Conservation (phyloP, 164 flowering plant species). For the Taxillus chinensis region DNA sequence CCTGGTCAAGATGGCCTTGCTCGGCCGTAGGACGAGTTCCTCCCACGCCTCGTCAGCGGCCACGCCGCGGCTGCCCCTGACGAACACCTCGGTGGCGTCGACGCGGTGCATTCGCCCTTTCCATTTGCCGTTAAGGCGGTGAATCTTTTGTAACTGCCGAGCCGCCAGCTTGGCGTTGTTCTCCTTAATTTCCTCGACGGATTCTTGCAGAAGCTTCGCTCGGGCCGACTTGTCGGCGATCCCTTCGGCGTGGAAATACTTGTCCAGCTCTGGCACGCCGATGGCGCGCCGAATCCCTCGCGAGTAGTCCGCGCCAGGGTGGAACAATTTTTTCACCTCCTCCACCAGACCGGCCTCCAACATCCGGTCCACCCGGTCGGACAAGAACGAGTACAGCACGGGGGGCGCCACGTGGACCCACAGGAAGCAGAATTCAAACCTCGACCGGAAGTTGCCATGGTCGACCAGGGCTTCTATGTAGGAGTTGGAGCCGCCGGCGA, state of each 20-base stretch:
- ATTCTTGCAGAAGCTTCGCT: conserved; percentile 15
- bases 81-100: conserved; percentile 40
- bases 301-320: conserved; percentile 30
- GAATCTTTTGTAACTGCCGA: conserved; percentile 36
- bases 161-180: conserved; percentile 31
- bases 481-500: conserved; percentile 88
- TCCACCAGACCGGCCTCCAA: conserved; percentile 34
- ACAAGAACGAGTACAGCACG: conserved; percentile 30
- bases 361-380: conserved; percentile 45
- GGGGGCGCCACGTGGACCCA: conserved; percentile 46
- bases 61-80: conserved; percentile 12
- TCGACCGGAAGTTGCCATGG: conserved; percentile 25
- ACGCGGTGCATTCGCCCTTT: conserved; percentile 25
- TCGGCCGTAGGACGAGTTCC: conserved; percentile 23
- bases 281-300: conserved; percentile 43
- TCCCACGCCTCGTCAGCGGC: conserved; percentile 38
- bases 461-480: conserved; percentile 53
- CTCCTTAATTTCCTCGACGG: conserved; percentile 28
- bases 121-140: conserved; percentile 13
- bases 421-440: conserved; percentile 54
- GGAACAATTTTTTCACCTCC: conserved; percentile 33
- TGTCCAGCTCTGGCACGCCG: conserved; percentile 49
- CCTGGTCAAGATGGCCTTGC: conserved; percentile 14
- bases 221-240: conserved; percentile 1
- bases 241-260: conserved; percentile 16